Conservation (phyloP, 2,329 filamentous ascomycete genomes). For the Fusarium lateritium region DNA sequence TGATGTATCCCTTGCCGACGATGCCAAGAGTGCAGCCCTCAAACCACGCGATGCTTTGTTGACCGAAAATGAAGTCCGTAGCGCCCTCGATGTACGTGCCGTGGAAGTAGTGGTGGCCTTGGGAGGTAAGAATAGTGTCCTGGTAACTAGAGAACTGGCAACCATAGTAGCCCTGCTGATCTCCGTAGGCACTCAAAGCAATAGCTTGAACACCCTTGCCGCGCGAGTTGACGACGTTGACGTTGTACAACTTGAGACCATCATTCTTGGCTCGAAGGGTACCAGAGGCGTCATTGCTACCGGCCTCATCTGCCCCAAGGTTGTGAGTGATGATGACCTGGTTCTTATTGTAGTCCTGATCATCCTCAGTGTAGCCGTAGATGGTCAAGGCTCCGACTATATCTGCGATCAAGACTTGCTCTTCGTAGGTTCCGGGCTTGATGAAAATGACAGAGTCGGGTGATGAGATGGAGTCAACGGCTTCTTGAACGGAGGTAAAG, state of each 20-base stretch:
- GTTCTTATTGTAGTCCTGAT: constrained; percentile 67
- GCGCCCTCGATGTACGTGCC: constrained; percentile 61
- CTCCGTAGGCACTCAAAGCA: constrained; percentile 56
- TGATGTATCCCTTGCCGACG: constrained; percentile 55
- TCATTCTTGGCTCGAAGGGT: constrained; percentile 61
- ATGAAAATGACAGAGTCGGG: constrained; percentile 43
- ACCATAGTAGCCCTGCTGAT: constrained; percentile 61
- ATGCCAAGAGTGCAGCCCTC: constrained; percentile 58
- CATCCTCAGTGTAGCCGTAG: constrained; percentile 71
- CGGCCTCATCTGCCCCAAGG: constrained; percentile 54
- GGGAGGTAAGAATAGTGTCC: constrained; percentile 63
- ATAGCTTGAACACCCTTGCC: constrained; percentile 63
- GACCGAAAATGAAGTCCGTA: constrained; percentile 60
- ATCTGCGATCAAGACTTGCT: constrained; percentile 69
- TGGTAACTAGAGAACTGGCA: constrained; percentile 63
- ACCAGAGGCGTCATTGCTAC: constrained; percentile 67
- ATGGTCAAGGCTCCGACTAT: constrained; percentile 67
- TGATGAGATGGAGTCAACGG: constrained; percentile 63
- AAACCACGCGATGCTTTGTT: constrained; percentile 59
- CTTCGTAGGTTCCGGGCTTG: constrained; percentile 53
- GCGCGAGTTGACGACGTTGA: constrained; percentile 65
- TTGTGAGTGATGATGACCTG: constrained; percentile 66
- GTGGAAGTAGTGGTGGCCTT: constrained; percentile 63
- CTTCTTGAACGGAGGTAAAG: constrained; percentile 62
- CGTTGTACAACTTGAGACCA: constrained; percentile 73